phyloP scores from a whole-genome alignment of 2,329 filamentous ascomycete species.

The Dothideomycetes sp. region DNA sequence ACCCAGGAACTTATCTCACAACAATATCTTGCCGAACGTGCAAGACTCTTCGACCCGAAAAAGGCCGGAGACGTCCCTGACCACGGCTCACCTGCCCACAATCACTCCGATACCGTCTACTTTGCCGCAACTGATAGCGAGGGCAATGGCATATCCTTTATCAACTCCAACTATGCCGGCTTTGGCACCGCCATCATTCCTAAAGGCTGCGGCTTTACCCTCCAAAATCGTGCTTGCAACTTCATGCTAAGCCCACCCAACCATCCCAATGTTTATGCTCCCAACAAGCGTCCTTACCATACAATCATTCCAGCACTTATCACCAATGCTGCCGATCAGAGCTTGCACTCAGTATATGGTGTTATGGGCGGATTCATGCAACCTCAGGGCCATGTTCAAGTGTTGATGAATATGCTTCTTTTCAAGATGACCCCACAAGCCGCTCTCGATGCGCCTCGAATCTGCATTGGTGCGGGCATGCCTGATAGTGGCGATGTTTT shows the following conservation, averaged over 20 bases:
- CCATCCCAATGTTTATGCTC: constrained; percentile 74
- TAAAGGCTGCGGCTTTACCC: constrained; percentile 75
- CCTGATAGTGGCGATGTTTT: constrained; percentile 49
- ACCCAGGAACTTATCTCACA: constrained; percentile 58
- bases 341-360: constrained; percentile 76
- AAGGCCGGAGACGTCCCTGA: constrained; percentile 45
- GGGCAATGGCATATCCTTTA: constrained; percentile 91
- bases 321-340: constrained; percentile 65
- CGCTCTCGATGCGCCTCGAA: constrained; percentile 80
- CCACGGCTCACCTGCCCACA: constrained; percentile 76
- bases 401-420: constrained; percentile 78
- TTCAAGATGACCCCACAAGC: constrained; percentile 77
- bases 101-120: constrained; percentile 88
- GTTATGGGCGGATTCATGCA: constrained; percentile 99
- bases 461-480: constrained; percentile 74
- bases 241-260: constrained; percentile 58
- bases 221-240: constrained; percentile 87
- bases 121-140: constrained; percentile 72
- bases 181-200: constrained; percentile 87
- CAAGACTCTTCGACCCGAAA: constrained; percentile 50
- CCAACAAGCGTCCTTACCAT: constrained; percentile 85
- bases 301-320: constrained; percentile 93
- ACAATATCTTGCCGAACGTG: constrained; percentile 65
- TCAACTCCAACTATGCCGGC: constrained; percentile 87
- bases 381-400: constrained; percentile 91